Conservation (phyloP, 768 basidiomycete species). For the Phaffia tasmanica region DNA sequence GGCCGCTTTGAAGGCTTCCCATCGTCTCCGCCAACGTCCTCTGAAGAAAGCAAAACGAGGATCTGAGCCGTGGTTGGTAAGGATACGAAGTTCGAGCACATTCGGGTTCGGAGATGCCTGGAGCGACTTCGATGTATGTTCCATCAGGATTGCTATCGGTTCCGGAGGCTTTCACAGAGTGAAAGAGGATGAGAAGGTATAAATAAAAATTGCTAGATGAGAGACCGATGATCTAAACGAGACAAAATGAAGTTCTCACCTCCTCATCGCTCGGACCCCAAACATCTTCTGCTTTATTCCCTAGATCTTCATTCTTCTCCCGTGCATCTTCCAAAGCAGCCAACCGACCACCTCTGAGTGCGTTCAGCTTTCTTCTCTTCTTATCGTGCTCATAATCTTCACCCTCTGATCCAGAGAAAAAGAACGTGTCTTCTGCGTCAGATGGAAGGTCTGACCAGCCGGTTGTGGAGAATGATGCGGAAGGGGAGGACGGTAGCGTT, state of each 20-base stretch:
- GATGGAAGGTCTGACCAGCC: constrained; percentile 81
- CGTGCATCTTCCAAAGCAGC: constrained; percentile 41
- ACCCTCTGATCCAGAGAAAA: constrained; percentile 55
- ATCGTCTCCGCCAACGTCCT: constrained; percentile 59
- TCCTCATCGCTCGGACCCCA: constrained; percentile 67
- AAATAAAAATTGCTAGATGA: neutral
- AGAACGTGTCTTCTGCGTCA: constrained; percentile 74
- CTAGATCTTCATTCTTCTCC: constrained; percentile 3
- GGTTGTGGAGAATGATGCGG: constrained; percentile 40
- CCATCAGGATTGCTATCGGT: constrained; percentile 55
- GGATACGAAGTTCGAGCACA: constrained; percentile 74
- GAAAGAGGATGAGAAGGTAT: constrained; percentile 4
- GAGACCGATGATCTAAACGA: neutral
- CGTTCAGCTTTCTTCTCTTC: constrained; percentile 52
- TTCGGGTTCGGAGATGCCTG: constrained; percentile 61
- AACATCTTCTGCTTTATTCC: constrained; percentile 30
- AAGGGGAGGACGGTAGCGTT: constrained; percentile 32
- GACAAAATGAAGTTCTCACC: constrained; percentile 38
- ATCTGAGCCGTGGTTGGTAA: constrained; percentile 73
- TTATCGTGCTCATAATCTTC: constrained; percentile 60
- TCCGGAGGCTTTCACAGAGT: constrained; percentile 48
- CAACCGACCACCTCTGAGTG: constrained; percentile 54
- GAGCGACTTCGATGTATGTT: constrained; percentile 60
- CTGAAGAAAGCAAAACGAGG: constrained; percentile 67
- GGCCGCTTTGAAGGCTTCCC: constrained; percentile 33